These are phyloP conservation scores for Coelastrella sp. DNA, from an alignment of 139 green algal genomes.

Conservation along the genomic window DNA sequence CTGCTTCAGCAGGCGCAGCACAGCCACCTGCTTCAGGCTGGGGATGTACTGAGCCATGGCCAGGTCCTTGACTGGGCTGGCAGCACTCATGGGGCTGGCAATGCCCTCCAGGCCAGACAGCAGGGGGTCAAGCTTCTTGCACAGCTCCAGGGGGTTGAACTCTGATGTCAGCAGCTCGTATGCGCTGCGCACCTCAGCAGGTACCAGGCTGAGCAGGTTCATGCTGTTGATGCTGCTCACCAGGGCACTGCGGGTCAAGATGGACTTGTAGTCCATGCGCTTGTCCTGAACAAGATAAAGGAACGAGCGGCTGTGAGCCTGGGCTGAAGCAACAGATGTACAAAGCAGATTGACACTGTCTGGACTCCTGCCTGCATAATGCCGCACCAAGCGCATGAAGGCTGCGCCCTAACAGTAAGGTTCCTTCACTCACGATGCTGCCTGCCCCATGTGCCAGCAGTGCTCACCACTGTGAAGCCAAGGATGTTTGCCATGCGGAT, in stretches of 20 bases:
- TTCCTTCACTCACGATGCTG: no score
- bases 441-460: no score
- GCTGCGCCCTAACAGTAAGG: no score
- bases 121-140: conserved; percentile 81
- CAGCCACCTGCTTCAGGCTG: conserved; percentile 69
- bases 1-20: conserved; percentile 94
- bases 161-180: conserved; percentile 84
- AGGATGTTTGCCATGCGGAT: conserved; percentile 96
- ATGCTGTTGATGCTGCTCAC: conserved; percentile 83
- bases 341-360: no score
- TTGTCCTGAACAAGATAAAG: conserved; percentile 46
- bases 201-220: conserved; percentile 88
- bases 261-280: conserved; percentile 47
- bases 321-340: no score
- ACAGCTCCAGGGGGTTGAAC: conserved; percentile 96
- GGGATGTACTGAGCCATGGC: conserved; percentile 63
- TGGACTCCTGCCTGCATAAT: no score
- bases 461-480: conserved; percentile 83
- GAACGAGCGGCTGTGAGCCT: background rate
- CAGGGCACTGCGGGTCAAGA: conserved; percentile 83
- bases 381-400: no score
- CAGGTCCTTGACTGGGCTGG: conserved; percentile 77
- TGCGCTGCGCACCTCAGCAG: conserved; percentile 79
- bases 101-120: conserved; percentile 62
- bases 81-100: conserved; percentile 59